Conservation (phyloP, 148 eudicot species). For the Gaultheria prostrata region DNA sequence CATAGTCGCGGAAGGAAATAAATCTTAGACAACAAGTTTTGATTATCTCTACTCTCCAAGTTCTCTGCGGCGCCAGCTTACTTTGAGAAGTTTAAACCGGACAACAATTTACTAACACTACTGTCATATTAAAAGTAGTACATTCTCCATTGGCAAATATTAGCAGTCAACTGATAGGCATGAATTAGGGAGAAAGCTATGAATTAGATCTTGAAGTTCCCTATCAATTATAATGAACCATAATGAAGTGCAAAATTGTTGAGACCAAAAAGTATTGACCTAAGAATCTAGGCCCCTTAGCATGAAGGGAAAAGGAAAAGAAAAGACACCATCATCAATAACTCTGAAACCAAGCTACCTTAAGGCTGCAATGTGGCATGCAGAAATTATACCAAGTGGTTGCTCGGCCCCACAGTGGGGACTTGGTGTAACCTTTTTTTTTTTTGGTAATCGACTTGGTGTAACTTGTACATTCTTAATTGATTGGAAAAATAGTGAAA, state of each 20-base stretch:
- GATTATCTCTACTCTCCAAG: background rate
- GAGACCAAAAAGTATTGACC: background rate
- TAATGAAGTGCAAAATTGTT: background rate
- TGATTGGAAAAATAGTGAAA: too few relatives aligned
- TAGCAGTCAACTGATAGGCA: background rate
- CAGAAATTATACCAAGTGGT: slow-evolving; percentile 1
- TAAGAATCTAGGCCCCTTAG: background rate
- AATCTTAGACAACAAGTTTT: background rate
- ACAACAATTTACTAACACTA: background rate
- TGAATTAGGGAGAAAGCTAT: background rate
- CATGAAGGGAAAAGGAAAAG: background rate
- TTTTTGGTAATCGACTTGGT: too few relatives aligned
- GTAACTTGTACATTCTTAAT: background rate
- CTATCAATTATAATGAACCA: background rate
- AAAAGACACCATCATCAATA: background rate
- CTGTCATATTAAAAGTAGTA: background rate
- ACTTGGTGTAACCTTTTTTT: background rate
- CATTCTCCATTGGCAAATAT: background rate
- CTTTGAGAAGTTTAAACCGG: background rate
- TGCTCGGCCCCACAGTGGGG: background rate
- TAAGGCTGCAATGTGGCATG: background rate
- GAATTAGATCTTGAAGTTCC: background rate
- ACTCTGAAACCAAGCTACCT: background rate
- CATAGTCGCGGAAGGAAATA: too few relatives aligned
- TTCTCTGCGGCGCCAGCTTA: background rate